phyloP scores from a whole-genome alignment of 169 alveolate species.

The Eimeria tenella region DNA sequence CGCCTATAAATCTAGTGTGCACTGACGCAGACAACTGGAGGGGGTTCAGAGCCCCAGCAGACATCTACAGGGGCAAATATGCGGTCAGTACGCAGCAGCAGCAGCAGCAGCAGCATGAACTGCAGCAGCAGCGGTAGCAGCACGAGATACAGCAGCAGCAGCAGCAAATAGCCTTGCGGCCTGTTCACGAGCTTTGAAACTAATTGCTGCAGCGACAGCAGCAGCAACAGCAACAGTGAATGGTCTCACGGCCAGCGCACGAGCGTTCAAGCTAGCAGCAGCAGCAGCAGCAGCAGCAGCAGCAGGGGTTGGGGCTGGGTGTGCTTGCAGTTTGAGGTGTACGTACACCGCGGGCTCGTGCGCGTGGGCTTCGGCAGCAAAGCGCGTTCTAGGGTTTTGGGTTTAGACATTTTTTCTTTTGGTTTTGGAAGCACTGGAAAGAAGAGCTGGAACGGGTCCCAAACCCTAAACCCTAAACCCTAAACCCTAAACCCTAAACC shows the following conservation, averaged over 20 bases:
- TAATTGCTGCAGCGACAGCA: too few species aligned
- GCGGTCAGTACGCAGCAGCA: neutral
- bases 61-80: neutral
- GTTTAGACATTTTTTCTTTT: slow-evolving; percentile 73
- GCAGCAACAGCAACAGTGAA: too few species aligned
- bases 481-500: too few species aligned
- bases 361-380: slow-evolving; percentile 75
- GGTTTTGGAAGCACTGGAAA: slow-evolving; percentile 85
- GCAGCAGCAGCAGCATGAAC: neutral
- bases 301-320: neutral
- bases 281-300: too few species aligned
- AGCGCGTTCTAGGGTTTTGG: slow-evolving; percentile 49
- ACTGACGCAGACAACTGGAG: neutral
- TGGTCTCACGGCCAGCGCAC: too few species aligned
- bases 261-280: too few species aligned
- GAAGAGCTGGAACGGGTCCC: slow-evolving; percentile 81
- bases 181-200: too few species aligned
- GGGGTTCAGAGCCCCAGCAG: neutral
- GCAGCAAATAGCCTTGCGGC: neutral
- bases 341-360: slow-evolving; percentile 31
- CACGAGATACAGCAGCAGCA: neutral
- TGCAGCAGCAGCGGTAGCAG: neutral
- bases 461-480: too few species aligned
- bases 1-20: neutral
- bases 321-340: neutral